Base-by-base conservation (phyloP, 495 filamentous ascomycete species). In the Amorphotheca resinae region DNA sequence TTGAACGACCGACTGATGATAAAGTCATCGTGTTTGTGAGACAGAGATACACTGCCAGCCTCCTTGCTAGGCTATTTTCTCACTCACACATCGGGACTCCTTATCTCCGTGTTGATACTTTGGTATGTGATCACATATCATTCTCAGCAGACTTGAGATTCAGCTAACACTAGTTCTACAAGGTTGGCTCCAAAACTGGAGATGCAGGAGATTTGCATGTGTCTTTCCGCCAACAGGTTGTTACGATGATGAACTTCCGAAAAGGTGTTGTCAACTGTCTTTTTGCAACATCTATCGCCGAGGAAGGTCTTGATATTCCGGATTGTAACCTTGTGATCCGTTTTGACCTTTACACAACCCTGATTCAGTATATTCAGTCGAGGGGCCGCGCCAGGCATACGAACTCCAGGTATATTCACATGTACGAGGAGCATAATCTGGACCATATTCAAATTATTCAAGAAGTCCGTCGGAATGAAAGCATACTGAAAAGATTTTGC, bases 281-380 rank as follows among this genome's bases (percentile, higher is more conserved):
- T 38, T 80, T 95, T 58, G 80, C 87, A 26, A 95, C 91, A 3
- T 87, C 85, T 1, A 82, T 95, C 3, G 91, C 83, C 1, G 91
- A 98, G 59, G 91, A 98, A 61, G 91, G 91, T 4, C 74, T 98
- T 23, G 91, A 98, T 61, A 88, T 96, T 33, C 88, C 89, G 0
- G 86, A 94, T 51, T 98, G 91, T 68, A 95, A 94, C 50, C 60
- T 93, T 11, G 76, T 98, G 17, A 73, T 98, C 38, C 72, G 80
- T 16, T 98, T 95, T 54, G 81, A 95, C 58, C 70, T 95, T n/a
- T 94, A 87, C 59, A 59, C 73, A 8, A 95, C 91, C 0, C 66
- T 95, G 58, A 96, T 98, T 43, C 86, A 93, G 56, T 96, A 95
- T 59, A 80, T 98, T 14, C 91, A 98, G 58, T 95, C 88, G 15